phyloP scores from a whole-genome alignment of 768 basidiomycete species.

The Multifurca ochricompacta region DNA sequence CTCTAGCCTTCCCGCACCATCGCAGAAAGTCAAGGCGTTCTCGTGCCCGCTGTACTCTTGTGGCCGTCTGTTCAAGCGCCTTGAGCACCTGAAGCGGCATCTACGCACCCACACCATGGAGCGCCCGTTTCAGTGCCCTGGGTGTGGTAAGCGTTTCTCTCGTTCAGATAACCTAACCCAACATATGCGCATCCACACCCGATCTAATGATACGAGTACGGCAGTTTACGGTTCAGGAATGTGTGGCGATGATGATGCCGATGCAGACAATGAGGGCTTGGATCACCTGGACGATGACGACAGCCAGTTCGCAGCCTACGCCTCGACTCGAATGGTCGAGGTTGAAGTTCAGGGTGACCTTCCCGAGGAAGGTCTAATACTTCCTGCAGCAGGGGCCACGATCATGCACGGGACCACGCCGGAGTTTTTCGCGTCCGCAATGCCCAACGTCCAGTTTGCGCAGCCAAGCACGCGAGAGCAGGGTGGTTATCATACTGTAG shows the following conservation, averaged over 20 bases:
- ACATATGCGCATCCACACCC: conserved; percentile 74
- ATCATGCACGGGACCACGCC: neutral
- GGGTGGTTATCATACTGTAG: conserved; percentile 2
- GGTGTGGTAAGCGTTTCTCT: conserved; percentile 77
- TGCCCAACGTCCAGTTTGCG: conserved; percentile 16
- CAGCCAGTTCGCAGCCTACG: conserved; percentile 16
- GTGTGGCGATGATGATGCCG: conserved; percentile 25
- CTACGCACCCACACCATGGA: conserved; percentile 87
- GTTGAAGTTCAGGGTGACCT: conserved; percentile 20
- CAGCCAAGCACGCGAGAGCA: conserved; percentile 14
- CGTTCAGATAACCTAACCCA: conserved; percentile 85
- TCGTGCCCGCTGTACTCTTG: conserved; percentile 82
- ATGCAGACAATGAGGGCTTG: conserved; percentile 28
- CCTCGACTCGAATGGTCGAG: conserved; percentile 24
- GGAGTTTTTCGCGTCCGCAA: conserved; percentile 1
- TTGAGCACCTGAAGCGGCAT: conserved; percentile 87
- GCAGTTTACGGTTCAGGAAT: neutral
- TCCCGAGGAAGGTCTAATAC: conserved; percentile 17
- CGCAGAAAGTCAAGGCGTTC: conserved; percentile 46
- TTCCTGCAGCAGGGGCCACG: conserved; percentile 2
- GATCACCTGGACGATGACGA: conserved; percentile 31
- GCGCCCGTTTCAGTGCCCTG: conserved; percentile 66
- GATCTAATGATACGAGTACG: conserved; percentile 29
- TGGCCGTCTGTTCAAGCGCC: conserved; percentile 79
- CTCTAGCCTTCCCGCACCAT: conserved; percentile 14